Percentiles rank a stretch among this genome's conserved stretches.
Conservation (phyloP, 495 filamentous ascomycete species). For the Neurospora pannonica region DNA sequence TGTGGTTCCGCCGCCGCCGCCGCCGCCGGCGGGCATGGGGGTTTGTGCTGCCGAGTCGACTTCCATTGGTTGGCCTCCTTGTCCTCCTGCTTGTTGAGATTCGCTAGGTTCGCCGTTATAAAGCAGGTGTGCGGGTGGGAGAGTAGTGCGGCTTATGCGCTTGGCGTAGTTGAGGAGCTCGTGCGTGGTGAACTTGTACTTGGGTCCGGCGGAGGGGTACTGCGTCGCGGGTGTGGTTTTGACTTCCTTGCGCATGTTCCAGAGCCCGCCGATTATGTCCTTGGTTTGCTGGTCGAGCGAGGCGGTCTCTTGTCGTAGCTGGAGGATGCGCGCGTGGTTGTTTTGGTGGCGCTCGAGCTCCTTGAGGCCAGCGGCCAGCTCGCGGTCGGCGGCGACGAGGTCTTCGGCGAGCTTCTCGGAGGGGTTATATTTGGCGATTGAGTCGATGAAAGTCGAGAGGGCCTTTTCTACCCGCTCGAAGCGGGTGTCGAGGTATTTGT, state of each 20-base stretch:
- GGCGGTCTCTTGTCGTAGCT: constrained; percentile 50
- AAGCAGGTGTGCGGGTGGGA: constrained; percentile 48
- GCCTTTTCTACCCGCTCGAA: constrained; percentile 63
- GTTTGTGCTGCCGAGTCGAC: constrained; percentile 9
- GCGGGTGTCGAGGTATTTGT: constrained; percentile 45
- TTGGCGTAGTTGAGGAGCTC: constrained; percentile 65
- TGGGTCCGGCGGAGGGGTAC: constrained; percentile 29
- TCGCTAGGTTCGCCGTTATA: neutral
- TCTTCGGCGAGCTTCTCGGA: constrained; percentile 51
- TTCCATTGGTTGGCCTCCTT: neutral
- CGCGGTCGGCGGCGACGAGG: constrained; percentile 57
- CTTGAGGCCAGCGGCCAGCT: constrained; percentile 49
- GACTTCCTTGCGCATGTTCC: constrained; percentile 58
- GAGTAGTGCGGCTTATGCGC: constrained; percentile 62
- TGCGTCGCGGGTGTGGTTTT: constrained; percentile 45
- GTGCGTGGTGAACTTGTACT: constrained; percentile 45
- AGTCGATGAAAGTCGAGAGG: constrained; percentile 57
- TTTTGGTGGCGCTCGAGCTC: constrained; percentile 59
- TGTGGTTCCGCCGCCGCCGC: constrained; percentile 8
- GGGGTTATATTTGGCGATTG: constrained; percentile 70
- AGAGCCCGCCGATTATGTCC: constrained; percentile 48
- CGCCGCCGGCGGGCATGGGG: constrained; percentile 2
- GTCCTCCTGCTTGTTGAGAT: neutral
- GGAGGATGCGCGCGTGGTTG: constrained; percentile 53
- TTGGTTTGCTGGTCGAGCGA: constrained; percentile 54